A percentile compares a stretch with the other conserved stretches of the same genome.
These are phyloP conservation scores for Apophysomyces trapeziformis DNA, from an alignment of 371 early-diverging fungal genomes.

Conservation along the genomic window DNA sequence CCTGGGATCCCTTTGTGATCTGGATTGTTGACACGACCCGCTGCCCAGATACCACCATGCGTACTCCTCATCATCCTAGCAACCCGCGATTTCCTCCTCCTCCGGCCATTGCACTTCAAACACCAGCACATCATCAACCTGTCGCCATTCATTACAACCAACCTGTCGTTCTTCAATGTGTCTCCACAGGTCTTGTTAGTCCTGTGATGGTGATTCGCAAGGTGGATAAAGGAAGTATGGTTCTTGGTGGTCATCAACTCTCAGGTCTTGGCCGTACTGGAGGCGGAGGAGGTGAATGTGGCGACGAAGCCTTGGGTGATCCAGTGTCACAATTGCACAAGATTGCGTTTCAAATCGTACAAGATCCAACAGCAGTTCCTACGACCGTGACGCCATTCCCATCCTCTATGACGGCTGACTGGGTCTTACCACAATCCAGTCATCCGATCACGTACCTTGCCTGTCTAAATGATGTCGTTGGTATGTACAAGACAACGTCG, in stretches of 20 bases:
- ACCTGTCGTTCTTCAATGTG: conserved; percentile 75
- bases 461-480: conserved; percentile 77
- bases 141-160: conserved; percentile 79
- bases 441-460: conserved; percentile 67
- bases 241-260: conserved; percentile 62
- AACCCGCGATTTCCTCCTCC: conserved; percentile 54
- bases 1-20: conserved; percentile 81
- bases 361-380: conserved; percentile 39
- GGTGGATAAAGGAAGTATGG: conserved; percentile 75
- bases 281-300: conserved; percentile 48
- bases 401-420: conserved; percentile 10
- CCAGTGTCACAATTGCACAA: conserved; percentile 88
- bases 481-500: conserved; percentile 72
- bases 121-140: conserved; percentile 37
- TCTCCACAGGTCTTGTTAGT: conserved; percentile 74
- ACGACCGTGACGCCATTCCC: conserved; percentile 25
- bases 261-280: conserved; percentile 42
- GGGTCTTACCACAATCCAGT: conserved; percentile 44
- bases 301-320: conserved; percentile 49
- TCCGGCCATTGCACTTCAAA: conserved; percentile 60
- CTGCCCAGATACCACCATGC: conserved; percentile 20
- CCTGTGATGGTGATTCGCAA: conserved; percentile 79
- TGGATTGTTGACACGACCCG: conserved; percentile 69
- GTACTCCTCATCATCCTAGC: conserved; percentile 12
- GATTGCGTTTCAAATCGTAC: conserved; percentile 76